A percentile compares a stretch with the other conserved stretches of the same genome.
phyloP scores from a whole-genome alignment of 441 rosid species.

The Populus trichocarpa region DNA sequence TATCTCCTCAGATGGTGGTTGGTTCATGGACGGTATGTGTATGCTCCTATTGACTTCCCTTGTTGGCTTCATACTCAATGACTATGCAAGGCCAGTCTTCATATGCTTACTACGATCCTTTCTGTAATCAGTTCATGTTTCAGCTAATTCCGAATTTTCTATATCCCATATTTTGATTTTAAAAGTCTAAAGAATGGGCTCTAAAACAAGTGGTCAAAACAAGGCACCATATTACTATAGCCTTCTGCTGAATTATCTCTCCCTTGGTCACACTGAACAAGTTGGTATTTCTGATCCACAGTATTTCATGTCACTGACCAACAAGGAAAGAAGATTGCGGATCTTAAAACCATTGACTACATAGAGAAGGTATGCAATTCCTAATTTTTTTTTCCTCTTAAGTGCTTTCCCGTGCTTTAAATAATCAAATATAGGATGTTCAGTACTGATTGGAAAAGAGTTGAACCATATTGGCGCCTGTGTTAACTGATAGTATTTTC shows the following conservation, averaged over 20 bases:
- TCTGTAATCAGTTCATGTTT: not conserved
- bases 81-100: not conserved
- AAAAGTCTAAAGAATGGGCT: not conserved
- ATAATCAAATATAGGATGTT: not conserved
- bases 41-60: not conserved
- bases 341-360: slow-evolving; percentile 65
- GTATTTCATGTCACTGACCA: slow-evolving; percentile 88
- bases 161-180: not conserved
- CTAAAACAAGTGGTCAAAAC: not conserved
- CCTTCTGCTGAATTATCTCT: not conserved
- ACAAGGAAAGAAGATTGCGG: slow-evolving; percentile 76
- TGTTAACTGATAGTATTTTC: not conserved
- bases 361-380: slow-evolving; percentile 60
- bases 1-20: slow-evolving; percentile 94
- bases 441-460: not conserved
- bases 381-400: not conserved
- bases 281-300: slow-evolving; percentile 19
- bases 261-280: not conserved
- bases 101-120: not conserved
- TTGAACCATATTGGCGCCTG: not conserved
- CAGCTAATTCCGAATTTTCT: not conserved
- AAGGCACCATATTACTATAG: not conserved
- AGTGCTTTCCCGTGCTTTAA: not conserved
- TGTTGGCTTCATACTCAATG: not conserved
- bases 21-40: slow-evolving; percentile 93